Percentiles rank a stretch among this genome's conserved stretches.
Evolutionary conservation across 371 early-diverging fungal species (phyloP).

Genomic region (Entomophthora muscae): DNA sequence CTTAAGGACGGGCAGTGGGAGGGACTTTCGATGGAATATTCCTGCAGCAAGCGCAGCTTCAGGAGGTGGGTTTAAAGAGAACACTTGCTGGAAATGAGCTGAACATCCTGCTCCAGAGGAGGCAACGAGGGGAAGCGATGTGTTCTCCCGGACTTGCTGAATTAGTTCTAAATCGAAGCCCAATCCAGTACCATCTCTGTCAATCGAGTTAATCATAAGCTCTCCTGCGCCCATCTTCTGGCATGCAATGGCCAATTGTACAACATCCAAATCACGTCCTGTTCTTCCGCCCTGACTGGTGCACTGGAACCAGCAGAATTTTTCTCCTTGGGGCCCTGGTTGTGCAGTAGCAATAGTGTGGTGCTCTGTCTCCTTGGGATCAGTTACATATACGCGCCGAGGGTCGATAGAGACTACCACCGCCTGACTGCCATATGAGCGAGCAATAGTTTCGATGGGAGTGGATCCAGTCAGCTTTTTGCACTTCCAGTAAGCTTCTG

Average conservation of each 20-base stretch:
- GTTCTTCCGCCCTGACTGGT: constrained; percentile 94
- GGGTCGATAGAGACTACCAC: constrained; percentile 98
- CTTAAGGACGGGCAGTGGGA: constrained; percentile 76
- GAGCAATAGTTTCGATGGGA: constrained; percentile 85
- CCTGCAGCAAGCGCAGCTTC: constrained; percentile 96
- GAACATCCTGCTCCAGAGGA: constrained; percentile 80
- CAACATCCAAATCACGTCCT: constrained; percentile 82
- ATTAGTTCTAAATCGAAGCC: constrained; percentile 85
- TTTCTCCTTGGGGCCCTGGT: constrained; percentile 79
- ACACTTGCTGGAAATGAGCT: constrained; percentile 74
- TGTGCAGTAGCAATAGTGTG: constrained; percentile 42
- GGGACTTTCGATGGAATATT: constrained; percentile 89
- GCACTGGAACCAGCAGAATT: constrained; percentile 95
- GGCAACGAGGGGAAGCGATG: constrained; percentile 89
- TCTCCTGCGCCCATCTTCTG: constrained; percentile 90
- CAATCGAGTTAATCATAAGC: constrained; percentile 90
- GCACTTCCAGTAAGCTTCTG: constrained; percentile 54
- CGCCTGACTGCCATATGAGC: constrained; percentile 86
- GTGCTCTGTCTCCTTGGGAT: constrained; percentile 23
- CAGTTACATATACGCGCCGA: constrained; percentile 71
- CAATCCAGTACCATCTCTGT: constrained; percentile 90
- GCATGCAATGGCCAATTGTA: constrained; percentile 71
- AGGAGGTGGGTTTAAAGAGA: constrained; percentile 50
- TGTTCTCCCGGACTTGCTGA: constrained; percentile 45
- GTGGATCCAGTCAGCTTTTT: constrained; percentile 32